Base-by-base conservation (phyloP, 441 rosid genomes). In the Arabidopsis hybrid region DNA sequence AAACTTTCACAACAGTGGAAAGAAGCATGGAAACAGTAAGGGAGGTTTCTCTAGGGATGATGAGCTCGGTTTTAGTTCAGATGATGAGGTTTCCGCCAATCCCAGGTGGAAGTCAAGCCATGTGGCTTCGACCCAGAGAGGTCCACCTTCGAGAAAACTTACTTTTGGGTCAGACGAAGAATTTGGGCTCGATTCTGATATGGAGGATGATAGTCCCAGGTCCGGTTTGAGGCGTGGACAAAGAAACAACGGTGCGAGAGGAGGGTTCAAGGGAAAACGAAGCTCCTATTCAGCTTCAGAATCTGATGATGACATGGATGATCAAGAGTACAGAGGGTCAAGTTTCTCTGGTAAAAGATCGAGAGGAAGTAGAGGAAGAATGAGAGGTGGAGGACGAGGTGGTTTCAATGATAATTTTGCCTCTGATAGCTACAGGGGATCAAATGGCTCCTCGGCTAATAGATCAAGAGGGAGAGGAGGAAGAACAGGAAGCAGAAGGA, bases 81-180 rank as follows among this genome's bases (percentile, higher is more conserved):
- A 89, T 64, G 87, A 84, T 57, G 90, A 89, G 63, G 79, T 71
- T 42, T 76, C 93, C 1, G 85, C 73, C 67, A 82, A 66, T 83
- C 84, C 88, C 7, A 84, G 81, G 47, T 85, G 93, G 93, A 90
- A 86, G 74, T 85, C 91, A 35, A 90, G 95, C 81, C 95, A 89
- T 35, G 86, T 88, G 65, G 87, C 89, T 42, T 64, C 84, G 46
- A 74, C 69, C 67, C 61, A 74, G 74, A 80, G 83, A 81, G 80
- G 84, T 8, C 78, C 81, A 6, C 76, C 80, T 58, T 69, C 81
- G 16, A 87, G 67, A 75, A 74, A 87, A 55, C 60, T 84, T 40
- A 88, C 86, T 74, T 87, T 83, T 80, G 97, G 91, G 75, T 90
- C 96, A 0, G 94, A 90, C 42, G 91, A 87, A 42, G 93, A 86